phyloP scores from a whole-genome alignment of 306 rosid species.

The Trifolium repens region DNA sequence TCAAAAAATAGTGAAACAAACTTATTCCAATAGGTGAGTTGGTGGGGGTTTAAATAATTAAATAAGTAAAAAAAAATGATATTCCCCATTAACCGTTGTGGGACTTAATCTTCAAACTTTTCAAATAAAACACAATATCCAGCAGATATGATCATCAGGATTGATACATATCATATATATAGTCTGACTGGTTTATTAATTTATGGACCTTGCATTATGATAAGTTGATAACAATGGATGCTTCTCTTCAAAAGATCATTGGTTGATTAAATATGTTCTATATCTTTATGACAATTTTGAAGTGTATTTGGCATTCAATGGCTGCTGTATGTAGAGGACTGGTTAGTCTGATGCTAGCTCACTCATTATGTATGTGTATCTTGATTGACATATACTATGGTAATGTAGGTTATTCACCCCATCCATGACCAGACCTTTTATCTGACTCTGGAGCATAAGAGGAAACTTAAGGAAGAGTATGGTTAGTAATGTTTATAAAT shows the following conservation, averaged over 20 bases:
- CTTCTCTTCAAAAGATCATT: not conserved
- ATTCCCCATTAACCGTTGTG: not conserved
- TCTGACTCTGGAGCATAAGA: conserved; percentile 66
- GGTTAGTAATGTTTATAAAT: conserved; percentile 50
- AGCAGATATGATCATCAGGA: not conserved
- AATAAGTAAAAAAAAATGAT: too few species aligned
- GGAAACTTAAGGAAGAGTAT: conserved; percentile 75
- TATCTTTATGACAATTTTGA: not conserved
- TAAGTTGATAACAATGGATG: not conserved
- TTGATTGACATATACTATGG: conserved; percentile 17
- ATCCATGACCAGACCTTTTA: conserved; percentile 77
- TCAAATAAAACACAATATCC: not conserved
- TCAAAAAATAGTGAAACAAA: not conserved
- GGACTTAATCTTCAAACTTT: not conserved
- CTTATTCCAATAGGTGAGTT: not conserved
- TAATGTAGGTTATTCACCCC: conserved; percentile 65
- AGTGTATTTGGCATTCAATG: not conserved
- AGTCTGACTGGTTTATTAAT: not conserved
- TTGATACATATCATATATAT: not conserved
- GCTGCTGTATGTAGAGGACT: not conserved
- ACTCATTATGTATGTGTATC: not conserved
- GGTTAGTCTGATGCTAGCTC: not conserved
- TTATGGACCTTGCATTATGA: not conserved
- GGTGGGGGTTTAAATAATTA: not conserved
- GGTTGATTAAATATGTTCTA: not conserved